A percentile compares a stretch with the other conserved stretches of the same genome.
These are phyloP conservation scores for Mycogone perniciosa DNA, from an alignment of 2,329 filamentous ascomycete genomes.

Conservation along the genomic window DNA sequence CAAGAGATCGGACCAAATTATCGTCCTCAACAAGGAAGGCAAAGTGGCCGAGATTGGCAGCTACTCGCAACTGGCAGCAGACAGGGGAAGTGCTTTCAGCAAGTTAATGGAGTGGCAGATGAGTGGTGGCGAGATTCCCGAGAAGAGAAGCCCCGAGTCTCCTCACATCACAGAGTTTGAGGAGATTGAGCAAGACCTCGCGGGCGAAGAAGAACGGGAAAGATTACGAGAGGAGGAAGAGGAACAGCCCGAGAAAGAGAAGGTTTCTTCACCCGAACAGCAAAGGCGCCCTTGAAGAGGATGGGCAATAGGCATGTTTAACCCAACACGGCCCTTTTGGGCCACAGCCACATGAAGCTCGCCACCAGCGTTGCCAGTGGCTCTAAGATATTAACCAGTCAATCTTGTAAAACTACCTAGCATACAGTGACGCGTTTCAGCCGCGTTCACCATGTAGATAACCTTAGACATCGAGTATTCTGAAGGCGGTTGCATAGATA, in stretches of 20 bases:
- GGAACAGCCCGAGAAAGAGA: conserved; percentile 16
- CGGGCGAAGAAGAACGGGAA: conserved; percentile 20
- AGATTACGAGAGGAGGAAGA: conserved; percentile 24
- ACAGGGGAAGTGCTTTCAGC: conserved; percentile 77
- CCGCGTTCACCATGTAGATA: not conserved
- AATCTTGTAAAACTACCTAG: not conserved
- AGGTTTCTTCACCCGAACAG: conserved; percentile 5
- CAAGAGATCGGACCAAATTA: conserved; percentile 89
- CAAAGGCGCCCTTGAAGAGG: conserved; percentile 3
- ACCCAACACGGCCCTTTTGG: not conserved
- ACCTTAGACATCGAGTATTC: conserved; percentile 1
- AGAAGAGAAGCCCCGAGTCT: conserved; percentile 30
- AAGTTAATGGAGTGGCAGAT: conserved; percentile 99
- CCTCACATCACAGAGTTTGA: conserved; percentile 45
- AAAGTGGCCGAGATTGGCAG: conserved; percentile 86
- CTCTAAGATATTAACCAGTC: not conserved
- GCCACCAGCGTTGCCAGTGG: not conserved
- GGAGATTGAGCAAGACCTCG: conserved; percentile 41
- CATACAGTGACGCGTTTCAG: not conserved
- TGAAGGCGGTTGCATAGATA: not conserved
- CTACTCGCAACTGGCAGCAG: conserved; percentile 67
- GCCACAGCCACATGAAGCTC: not conserved
- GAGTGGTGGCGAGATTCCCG: conserved; percentile 65
- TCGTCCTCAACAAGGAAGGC: conserved; percentile 81
- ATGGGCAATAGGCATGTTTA: not conserved